Conservation (phyloP, 1,139 yeast genomes). For the Geotrichum europaeum region DNA sequence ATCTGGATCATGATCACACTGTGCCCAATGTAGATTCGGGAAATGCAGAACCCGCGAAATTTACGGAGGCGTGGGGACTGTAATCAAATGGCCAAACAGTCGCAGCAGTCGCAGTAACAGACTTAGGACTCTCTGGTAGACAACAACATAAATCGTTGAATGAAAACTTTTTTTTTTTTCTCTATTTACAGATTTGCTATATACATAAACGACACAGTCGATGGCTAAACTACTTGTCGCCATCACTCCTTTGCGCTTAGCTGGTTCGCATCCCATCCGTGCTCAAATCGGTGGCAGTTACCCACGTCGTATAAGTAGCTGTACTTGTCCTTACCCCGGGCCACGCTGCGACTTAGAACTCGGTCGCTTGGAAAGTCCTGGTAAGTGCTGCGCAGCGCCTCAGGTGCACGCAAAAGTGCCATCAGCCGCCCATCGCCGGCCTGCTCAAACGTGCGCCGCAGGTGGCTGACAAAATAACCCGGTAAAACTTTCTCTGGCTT, state of each 20-base stretch:
- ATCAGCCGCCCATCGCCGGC: conserved; percentile 15
- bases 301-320: conserved; percentile 19
- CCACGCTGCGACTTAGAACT: conserved; percentile 15
- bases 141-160: neutral
- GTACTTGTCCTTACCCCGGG: conserved; percentile 15
- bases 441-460: conserved; percentile 19
- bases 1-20: neutral
- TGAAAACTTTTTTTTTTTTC: neutral
- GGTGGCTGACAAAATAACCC: conserved; percentile 21
- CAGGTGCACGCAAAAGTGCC: conserved; percentile 8
- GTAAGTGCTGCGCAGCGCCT: conserved; percentile 9
- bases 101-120: neutral
- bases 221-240: too few relatives aligned
- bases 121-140: neutral
- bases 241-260: neutral
- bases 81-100: neutral
- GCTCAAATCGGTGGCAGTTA: conserved; percentile 19
- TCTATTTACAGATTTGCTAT: too few relatives aligned
- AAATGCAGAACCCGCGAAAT: neutral
- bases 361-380: conserved; percentile 20
- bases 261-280: conserved; percentile 19
- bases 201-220: neutral
- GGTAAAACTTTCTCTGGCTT: neutral
- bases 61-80: neutral
- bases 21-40: neutral